Percentiles rank a stretch among this genome's conserved stretches.
These are phyloP conservation scores for Coniochaeta ligniaria DNA, from an alignment of 2,329 filamentous ascomycete species.

Conservation along the genomic window DNA sequence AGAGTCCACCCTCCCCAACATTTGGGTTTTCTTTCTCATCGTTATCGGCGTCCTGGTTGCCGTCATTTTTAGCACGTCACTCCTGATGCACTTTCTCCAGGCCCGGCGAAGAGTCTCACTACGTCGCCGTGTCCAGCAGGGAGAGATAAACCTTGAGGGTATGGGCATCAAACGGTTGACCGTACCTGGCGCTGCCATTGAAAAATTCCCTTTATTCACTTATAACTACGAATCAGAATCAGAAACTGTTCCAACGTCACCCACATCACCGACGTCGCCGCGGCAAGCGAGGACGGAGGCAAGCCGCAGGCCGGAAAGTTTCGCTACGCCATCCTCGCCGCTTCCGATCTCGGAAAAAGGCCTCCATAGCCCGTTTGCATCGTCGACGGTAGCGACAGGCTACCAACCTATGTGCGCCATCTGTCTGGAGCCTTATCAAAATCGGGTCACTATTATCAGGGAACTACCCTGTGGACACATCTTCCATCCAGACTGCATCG, in stretches of 20 bases:
- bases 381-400: constrained; percentile 35
- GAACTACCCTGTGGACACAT: constrained; percentile 88
- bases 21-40: constrained; percentile 74
- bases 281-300: constrained; percentile 9
- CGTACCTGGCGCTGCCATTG: constrained; percentile 65
- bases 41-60: constrained; percentile 65
- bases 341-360: constrained; percentile 12
- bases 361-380: constrained; percentile 12
- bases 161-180: constrained; percentile 78
- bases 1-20: constrained; percentile 50
- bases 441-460: constrained; percentile 64
- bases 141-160: constrained; percentile 80
- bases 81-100: constrained; percentile 72
- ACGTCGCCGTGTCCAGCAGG: constrained; percentile 61
- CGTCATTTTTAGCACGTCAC: constrained; percentile 60
- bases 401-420: constrained; percentile 84
- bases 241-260: constrained; percentile 26
- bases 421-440: constrained; percentile 74
- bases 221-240: constrained; percentile 55
- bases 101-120: constrained; percentile 61
- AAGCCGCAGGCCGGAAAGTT: constrained; percentile 4
- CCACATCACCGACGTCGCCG: constrained; percentile 22
- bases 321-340: constrained; percentile 2
- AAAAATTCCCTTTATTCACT: constrained; percentile 69
- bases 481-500: constrained; percentile 88